Evolutionary conservation across 495 filamentous ascomycete genomes (phyloP).

Genomic region (Annulohypoxylon maeteangense): DNA sequence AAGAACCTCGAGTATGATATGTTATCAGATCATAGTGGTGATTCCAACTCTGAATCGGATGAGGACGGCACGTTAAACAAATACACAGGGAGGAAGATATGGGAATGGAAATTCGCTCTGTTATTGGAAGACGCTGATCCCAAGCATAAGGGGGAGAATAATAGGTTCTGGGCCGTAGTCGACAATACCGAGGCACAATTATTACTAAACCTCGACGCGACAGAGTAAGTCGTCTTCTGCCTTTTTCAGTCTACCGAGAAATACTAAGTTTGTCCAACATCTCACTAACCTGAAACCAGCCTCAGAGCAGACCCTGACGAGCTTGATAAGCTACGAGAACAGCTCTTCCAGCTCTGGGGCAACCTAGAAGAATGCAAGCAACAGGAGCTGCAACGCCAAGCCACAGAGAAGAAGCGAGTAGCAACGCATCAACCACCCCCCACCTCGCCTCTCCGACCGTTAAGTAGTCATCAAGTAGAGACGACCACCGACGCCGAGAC

Average conservation of each 20-base stretch:
- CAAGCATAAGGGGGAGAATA: slow-evolving; percentile 45
- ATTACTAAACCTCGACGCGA: slow-evolving; percentile 72
- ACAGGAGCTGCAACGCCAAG: slow-evolving; percentile 30
- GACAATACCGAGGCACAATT: slow-evolving; percentile 70
- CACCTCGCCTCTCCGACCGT: slow-evolving; percentile 27
- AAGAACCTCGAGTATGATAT: slow-evolving; percentile 58
- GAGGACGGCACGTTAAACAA: slow-evolving; percentile 36
- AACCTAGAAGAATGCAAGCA: slow-evolving; percentile 77
- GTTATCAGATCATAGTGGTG: slow-evolving; percentile 56
- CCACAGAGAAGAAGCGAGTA: slow-evolving; percentile 37
- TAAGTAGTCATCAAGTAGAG: background rate
- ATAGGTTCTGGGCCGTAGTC: slow-evolving; percentile 71
- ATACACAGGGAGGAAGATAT: slow-evolving; percentile 52
- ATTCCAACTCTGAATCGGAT: slow-evolving; percentile 50
- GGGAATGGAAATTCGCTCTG: slow-evolving; percentile 85
- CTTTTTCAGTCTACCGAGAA: background rate
- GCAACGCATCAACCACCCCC: slow-evolving; percentile 33
- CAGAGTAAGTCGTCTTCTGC: slow-evolving; percentile 65
- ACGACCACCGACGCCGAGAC: slow-evolving; percentile 34
- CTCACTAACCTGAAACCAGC: slow-evolving; percentile 42
- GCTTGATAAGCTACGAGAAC: slow-evolving; percentile 69
- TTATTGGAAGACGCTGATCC: slow-evolving; percentile 70
- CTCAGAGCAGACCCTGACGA: slow-evolving; percentile 61
- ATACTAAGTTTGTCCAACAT: background rate
- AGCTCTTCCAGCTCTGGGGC: slow-evolving; percentile 86